Evolutionary conservation across 2,329 filamentous ascomycete genomes (phyloP), one percentile per base, ranked within the genome.

Genomic region (Grosmannia huntii): DNA sequence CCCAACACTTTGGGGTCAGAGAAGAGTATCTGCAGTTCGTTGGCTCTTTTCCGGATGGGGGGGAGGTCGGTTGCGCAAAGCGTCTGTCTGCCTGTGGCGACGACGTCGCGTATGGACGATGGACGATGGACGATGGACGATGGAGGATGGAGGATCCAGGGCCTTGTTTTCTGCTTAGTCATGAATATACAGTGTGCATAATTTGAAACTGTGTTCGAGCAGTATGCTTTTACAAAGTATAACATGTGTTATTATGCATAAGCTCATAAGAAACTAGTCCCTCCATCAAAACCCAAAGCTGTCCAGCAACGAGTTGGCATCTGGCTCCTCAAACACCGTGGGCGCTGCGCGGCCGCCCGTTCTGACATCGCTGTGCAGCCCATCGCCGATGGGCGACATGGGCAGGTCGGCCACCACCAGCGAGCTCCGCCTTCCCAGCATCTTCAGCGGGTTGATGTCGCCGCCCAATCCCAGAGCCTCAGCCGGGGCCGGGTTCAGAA

Each of bases 291-390:
- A 94, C 1, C 92, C 92, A 78, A 97, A 97, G 69, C 82, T 91
- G 75, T 97, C 92, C 65, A 97, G 76, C 67, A 99, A 72, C 60
- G 89, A 92, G 68, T 83, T 89, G 31, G 88, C 81, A 73, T 95
- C 90, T n/a, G 94, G 94, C 71, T 99, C 94, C 65, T 95, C 80
- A 69, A 97, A 97, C 62, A 86, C 84, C 23, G 86, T 90, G 1
- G 90, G 84, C 65, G 85, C 80, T 61, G 69, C 59, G 67, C 71
- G 63, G 38, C 66, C 76, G 63, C 67, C 74, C 53, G 68, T 72
- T 67, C 69, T 75, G 66, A 73, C 71, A 36, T 76, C 73, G 4
- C 70, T 65, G 27, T 75, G 71, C 50, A 61, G 53, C 48, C 31
- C 62, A 49, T 59, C 62, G 9, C 66, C 63, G 4, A 71, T 61